These are phyloP conservation scores for Cenchrus fungigraminus DNA, from an alignment of 176 grass and related monocot species.

Conservation along the genomic window DNA sequence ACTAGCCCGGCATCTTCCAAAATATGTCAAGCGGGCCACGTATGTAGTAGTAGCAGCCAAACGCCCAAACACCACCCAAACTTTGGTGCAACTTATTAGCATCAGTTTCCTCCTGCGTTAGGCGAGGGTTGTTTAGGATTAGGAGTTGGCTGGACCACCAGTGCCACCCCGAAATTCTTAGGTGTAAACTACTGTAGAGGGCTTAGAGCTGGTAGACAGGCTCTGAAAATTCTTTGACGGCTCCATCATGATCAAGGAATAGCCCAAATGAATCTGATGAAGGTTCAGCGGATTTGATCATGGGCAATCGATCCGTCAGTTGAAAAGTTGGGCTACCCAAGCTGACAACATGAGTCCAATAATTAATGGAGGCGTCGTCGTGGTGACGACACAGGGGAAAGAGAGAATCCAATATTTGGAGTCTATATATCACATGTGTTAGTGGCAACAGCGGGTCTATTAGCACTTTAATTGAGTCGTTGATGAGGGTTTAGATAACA, in stretches of 20 bases:
- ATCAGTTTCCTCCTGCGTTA: slow-evolving; percentile 7
- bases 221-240: background rate
- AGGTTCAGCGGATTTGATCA: background rate
- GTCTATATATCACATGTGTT: background rate
- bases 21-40: background rate
- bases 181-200: no score
- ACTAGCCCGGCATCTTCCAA: background rate
- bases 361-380: background rate
- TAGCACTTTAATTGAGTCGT: background rate
- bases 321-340: slow-evolving; percentile 19
- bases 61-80: background rate
- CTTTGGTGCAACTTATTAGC: background rate
- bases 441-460: background rate
- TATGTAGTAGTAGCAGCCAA: background rate
- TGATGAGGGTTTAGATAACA: no score
- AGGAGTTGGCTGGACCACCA: background rate
- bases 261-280: background rate
- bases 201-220: background rate
- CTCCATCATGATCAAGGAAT: background rate
- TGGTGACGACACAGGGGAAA: background rate
- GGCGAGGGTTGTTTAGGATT: background rate
- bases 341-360: background rate
- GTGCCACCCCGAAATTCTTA: background rate
- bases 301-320: background rate
- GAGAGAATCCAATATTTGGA: background rate